These are phyloP conservation scores for Echites panduratus DNA, from an alignment of 257 asterid genomes.

Conservation along the genomic window DNA sequence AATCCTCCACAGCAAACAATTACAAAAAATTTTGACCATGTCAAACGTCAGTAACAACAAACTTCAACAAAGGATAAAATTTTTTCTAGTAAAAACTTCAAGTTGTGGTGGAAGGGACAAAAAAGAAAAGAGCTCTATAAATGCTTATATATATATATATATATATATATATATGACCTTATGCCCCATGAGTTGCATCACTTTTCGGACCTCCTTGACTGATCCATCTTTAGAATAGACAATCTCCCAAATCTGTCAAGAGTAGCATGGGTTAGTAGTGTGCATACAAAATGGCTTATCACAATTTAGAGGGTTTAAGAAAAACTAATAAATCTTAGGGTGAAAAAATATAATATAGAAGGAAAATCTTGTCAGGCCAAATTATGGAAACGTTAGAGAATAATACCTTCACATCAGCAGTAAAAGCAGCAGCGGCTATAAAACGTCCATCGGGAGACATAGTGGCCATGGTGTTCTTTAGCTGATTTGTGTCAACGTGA, in stretches of 20 bases:
- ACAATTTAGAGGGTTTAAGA: not conserved
- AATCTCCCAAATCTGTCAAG: conserved; percentile 86
- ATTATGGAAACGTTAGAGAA: not conserved
- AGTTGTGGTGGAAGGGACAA: not conserved
- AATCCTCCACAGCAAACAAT: not conserved
- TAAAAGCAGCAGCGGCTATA: conserved; percentile 98
- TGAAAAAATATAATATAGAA: not conserved
- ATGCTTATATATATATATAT: no score
- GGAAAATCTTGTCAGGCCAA: not conserved
- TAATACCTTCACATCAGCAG: conserved; percentile 96
- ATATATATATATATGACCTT: no score
- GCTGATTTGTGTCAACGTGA: conserved; percentile 87
- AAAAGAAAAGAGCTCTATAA: conserved; percentile 3
- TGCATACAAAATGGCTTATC: not conserved
- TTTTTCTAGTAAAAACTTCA: not conserved
- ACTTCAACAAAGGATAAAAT: not conserved
- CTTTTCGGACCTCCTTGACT: conserved; percentile 81
- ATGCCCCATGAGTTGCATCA: conserved; percentile 98
- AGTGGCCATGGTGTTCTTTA: conserved; percentile 92
- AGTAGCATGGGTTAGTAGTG: not conserved
- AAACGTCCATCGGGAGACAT: conserved; percentile 96
- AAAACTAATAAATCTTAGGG: not conserved
- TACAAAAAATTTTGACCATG: not conserved
- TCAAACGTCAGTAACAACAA: not conserved
- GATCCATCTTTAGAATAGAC: conserved; percentile 89